phyloP scores from a whole-genome alignment of 2,329 filamentous ascomycete genomes.

The Xylogone sp. region DNA sequence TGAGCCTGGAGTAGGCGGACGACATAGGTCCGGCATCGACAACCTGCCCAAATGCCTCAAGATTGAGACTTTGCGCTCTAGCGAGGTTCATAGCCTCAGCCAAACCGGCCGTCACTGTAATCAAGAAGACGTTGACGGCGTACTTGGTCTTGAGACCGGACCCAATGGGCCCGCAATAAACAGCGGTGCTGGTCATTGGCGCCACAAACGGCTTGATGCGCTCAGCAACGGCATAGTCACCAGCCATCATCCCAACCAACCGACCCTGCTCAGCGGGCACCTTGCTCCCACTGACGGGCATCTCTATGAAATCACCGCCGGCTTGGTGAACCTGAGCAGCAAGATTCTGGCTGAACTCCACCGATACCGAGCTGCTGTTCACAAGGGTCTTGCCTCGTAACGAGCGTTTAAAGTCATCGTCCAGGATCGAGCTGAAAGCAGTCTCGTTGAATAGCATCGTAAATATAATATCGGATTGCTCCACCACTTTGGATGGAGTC shows the following conservation, averaged over 20 bases:
- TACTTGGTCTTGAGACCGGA: constrained; percentile 29
- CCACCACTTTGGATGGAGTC: constrained; percentile 21
- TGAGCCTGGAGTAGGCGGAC: constrained; percentile 26
- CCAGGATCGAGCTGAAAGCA: constrained; percentile 21
- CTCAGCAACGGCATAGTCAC: constrained; percentile 21
- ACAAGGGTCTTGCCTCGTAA: constrained; percentile 28
- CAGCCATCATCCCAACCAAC: constrained; percentile 32
- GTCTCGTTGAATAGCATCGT: constrained; percentile 28
- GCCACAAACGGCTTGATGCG: constrained; percentile 20
- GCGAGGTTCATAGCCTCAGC: constrained; percentile 31
- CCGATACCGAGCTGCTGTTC: constrained; percentile 29
- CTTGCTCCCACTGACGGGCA: constrained; percentile 33
- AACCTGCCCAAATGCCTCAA: constrained; percentile 25
- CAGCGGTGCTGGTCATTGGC: constrained; percentile 25
- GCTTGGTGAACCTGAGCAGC: constrained; percentile 17
- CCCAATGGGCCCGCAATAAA: constrained; percentile 32
- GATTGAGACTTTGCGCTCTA: constrained; percentile 26
- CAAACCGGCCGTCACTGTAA: constrained; percentile 27
- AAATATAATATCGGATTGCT: constrained; percentile 27
- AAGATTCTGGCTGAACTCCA: constrained; percentile 20
- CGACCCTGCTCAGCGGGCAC: constrained; percentile 29
- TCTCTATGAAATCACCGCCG: constrained; percentile 29
- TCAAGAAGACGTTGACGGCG: constrained; percentile 28
- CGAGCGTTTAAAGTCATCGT: constrained; percentile 16
- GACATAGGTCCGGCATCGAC: constrained; percentile 29